Conservation (phyloP, 2,329 filamentous ascomycete genomes). For the Botrytis aclada region DNA sequence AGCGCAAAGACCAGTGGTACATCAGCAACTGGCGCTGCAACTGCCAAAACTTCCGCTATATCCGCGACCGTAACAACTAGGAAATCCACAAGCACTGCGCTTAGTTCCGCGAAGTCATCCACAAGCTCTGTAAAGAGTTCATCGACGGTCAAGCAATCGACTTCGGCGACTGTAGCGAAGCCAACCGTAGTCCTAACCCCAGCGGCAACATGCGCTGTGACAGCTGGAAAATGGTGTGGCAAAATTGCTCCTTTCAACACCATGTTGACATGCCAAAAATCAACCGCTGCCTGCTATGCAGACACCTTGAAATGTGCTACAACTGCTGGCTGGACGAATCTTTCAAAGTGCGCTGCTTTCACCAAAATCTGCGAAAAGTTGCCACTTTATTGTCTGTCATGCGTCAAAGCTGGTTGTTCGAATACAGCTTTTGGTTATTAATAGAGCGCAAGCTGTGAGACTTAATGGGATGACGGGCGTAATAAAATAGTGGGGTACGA, state of each 20-base stretch:
- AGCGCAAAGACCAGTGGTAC: background rate
- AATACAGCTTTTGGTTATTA: conserved; percentile 11
- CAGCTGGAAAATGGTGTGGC: conserved; percentile 16
- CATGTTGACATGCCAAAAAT: conserved; percentile 15
- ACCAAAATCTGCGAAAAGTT: conserved; percentile 11
- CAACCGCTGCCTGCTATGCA: conserved; percentile 11
- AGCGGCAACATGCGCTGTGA: conserved; percentile 4
- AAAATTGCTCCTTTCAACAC: conserved; percentile 6
- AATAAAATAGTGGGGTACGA: background rate
- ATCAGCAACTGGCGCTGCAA: background rate
- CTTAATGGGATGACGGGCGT: background rate
- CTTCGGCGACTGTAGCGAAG: background rate
- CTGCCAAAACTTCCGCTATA: background rate
- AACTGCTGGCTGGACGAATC: conserved; percentile 2
- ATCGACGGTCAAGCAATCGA: background rate
- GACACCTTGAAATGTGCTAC: conserved; percentile 8
- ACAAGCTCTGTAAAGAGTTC: background rate
- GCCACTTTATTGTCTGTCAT: conserved; percentile 13
- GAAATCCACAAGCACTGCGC: background rate
- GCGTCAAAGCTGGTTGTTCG: background rate
- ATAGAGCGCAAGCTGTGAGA: background rate
- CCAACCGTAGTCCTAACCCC: background rate
- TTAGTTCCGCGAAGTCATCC: background rate
- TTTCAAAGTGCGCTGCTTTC: background rate
- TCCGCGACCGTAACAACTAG: background rate